phyloP scores from a whole-genome alignment of 306 rosid genomes.

The Ormosia semicastrata region DNA sequence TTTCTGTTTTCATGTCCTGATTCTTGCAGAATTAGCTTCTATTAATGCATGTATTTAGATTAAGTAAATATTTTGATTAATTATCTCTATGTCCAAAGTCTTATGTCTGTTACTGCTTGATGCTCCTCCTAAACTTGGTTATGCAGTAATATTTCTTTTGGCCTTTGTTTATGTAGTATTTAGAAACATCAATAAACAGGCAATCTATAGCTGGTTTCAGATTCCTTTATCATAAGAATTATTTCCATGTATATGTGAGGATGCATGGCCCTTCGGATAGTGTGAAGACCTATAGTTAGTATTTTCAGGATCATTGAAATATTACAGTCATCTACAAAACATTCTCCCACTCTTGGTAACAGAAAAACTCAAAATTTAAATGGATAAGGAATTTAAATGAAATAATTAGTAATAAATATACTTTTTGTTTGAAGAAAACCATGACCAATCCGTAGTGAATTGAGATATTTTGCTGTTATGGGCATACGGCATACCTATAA shows the following conservation, averaged over 20 bases:
- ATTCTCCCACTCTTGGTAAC: background rate
- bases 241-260: background rate
- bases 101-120: background rate
- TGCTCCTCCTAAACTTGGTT: conserved; percentile 2
- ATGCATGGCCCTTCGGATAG: background rate
- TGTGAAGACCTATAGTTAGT: background rate
- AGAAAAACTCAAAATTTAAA: background rate
- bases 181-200: background rate
- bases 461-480: background rate
- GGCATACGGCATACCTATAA: too few relatives aligned
- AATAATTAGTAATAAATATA: background rate
- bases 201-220: background rate
- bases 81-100: background rate
- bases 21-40: background rate
- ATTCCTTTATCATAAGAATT: background rate
- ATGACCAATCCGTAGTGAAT: background rate
- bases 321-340: background rate
- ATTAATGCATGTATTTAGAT: background rate
- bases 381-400: background rate
- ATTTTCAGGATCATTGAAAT: background rate
- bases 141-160: background rate
- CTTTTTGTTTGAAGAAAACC: background rate
- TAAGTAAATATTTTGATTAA: background rate
- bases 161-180: background rate
- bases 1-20: background rate